Conservation (phyloP, 192 early-diverging fungal species). For the Coemansia sp. region DNA sequence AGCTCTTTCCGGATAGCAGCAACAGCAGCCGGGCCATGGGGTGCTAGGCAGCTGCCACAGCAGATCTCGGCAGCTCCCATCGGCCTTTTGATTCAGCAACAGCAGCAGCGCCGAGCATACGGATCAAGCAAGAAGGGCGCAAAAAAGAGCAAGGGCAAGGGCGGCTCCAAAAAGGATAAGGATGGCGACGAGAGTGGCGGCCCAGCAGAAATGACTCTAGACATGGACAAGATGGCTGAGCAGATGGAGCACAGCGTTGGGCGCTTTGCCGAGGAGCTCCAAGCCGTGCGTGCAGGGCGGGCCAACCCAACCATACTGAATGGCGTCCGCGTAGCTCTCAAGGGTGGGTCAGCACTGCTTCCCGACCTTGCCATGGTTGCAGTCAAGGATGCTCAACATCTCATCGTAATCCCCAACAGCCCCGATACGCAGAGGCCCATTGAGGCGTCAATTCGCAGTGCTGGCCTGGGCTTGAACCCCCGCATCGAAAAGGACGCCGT, state of each 20-base stretch:
- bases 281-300: conserved; percentile 62
- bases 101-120: conserved; percentile 28
- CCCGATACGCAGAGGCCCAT: conserved; percentile 63
- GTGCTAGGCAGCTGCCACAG: background rate
- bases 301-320: conserved; percentile 80
- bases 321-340: conserved; percentile 61
- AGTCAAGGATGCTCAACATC: conserved; percentile 79
- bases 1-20: background rate
- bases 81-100: conserved; percentile 1
- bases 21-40: background rate
- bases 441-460: conserved; percentile 73
- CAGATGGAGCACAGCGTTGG: conserved; percentile 60
- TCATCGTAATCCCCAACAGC: conserved; percentile 76
- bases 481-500: conserved; percentile 67
- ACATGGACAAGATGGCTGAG: conserved; percentile 58
- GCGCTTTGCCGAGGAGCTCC: conserved; percentile 65
- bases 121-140: conserved; percentile 44
- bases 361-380: conserved; percentile 71
- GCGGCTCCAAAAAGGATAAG: conserved; percentile 23
- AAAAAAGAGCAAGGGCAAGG: conserved; percentile 27
- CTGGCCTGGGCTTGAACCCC: conserved; percentile 80
- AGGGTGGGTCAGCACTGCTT: conserved; percentile 57
- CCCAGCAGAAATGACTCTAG: conserved; percentile 52
- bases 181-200: conserved; percentile 25
- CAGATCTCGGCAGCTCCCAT: background rate